Percentiles rank a stretch among this genome's conserved stretches.
Evolutionary conservation across 129 eudicot genomes (phyloP).

Genomic region (Escallonia herrerae): DNA sequence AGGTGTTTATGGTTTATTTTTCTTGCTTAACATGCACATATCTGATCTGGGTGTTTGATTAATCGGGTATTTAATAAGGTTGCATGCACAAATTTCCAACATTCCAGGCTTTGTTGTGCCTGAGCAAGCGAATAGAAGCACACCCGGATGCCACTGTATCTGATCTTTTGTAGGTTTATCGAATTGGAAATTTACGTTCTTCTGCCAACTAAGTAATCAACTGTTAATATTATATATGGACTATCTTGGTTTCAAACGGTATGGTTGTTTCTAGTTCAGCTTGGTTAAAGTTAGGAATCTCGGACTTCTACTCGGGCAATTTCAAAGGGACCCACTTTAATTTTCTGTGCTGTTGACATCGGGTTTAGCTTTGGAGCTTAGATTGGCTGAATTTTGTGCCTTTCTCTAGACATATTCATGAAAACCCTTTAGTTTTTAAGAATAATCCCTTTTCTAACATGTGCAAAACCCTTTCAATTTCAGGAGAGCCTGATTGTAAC

Average conservation of each 20-base stretch:
- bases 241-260: no score
- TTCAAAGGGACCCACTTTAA: neutral
- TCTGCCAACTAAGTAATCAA: neutral
- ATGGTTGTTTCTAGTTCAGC: neutral
- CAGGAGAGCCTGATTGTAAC: slow-evolving; percentile 56
- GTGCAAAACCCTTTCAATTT: slow-evolving; percentile 17
- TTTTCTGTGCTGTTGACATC: neutral
- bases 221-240: no score
- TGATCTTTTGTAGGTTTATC: neutral
- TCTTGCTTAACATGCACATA: neutral
- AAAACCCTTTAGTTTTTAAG: neutral
- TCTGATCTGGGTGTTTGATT: slow-evolving; percentile 20
- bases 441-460: slow-evolving; percentile 9
- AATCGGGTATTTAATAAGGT: neutral
- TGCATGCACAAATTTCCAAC: neutral
- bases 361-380: neutral
- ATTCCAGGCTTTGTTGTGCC: slow-evolving; percentile 1
- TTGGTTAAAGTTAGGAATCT: neutral
- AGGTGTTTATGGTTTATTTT: neutral
- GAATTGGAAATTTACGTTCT: neutral
- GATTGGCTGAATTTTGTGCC: no score
- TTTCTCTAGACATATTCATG: neutral
- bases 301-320: neutral
- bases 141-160: neutral
- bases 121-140: slow-evolving; percentile 3